Percentiles rank a stretch among this genome's conserved stretches.
Conservation (phyloP, 1,284 basidiomycete genomes). For the Rhodotorula glutinis region DNA sequence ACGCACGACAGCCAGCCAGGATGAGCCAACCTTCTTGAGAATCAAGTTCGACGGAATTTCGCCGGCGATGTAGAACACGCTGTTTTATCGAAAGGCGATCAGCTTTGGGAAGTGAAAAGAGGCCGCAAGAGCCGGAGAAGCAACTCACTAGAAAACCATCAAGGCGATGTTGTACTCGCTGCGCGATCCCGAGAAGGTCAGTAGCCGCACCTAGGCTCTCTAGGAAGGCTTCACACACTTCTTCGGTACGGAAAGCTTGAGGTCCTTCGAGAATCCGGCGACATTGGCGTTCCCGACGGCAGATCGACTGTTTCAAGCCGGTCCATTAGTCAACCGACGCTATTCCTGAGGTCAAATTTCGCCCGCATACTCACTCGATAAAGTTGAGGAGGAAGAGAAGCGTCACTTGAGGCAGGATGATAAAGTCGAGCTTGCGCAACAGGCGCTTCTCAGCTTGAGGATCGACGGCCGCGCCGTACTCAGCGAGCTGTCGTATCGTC, state of each 20-base stretch:
- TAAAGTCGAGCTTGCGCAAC: conserved; percentile 37
- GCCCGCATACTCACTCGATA: conserved; percentile 8
- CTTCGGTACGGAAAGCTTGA: conserved; percentile 23
- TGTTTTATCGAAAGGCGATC: too few relatives aligned
- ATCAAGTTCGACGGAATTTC: conserved; percentile 44
- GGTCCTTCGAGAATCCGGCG: conserved; percentile 32
- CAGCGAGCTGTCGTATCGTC: neutral
- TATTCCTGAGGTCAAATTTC: too few relatives aligned
- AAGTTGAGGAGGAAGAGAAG: conserved; percentile 37
- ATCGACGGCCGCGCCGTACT: conserved; percentile 9
- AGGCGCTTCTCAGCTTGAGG: conserved; percentile 27
- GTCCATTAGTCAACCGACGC: too few relatives aligned
- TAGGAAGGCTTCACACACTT: conserved; percentile 17
- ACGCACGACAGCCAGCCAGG: conserved; percentile 33
- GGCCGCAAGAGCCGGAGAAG: too few relatives aligned
- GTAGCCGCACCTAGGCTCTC: too few relatives aligned
- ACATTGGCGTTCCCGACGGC: conserved; percentile 26
- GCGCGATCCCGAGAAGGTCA: neutral
- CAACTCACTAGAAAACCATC: conserved; percentile 19
- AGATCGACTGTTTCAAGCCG: too few relatives aligned
- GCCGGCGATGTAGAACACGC: conserved; percentile 38
- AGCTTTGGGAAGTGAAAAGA: too few relatives aligned
- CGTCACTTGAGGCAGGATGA: conserved; percentile 24
- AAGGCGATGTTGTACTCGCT: conserved; percentile 31
- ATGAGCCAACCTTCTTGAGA: conserved; percentile 35